Base-by-base conservation (phyloP, 257 asterid genomes). In the Verbena officinalis region DNA sequence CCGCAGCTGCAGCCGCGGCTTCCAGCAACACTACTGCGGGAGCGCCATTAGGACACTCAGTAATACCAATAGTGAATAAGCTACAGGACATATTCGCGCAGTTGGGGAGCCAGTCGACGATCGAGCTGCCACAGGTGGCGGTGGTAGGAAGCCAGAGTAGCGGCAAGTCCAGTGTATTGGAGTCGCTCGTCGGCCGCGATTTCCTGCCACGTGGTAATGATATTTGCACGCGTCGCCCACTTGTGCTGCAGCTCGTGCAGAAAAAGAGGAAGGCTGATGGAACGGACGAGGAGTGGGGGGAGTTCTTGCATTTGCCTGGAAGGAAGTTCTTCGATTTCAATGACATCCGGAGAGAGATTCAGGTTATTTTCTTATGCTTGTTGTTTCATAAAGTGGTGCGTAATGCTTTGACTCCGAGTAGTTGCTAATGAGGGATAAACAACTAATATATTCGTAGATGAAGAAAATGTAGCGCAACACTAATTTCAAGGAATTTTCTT, bases 101-200 rank as follows among this genome's bases (percentile, higher is more conserved):
- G 78, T 84, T 90, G 9, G 95, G 96, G 11, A 83, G 90, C 68
- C 91, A 94, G 80, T 88, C 96, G 43, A 84, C 90, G 9, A 80
- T 94, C 77, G 97, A 94, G 78, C 80, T 94, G 73, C 99, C 99
- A 11, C 97, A 94, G 79, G 99, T 94, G 72, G 95, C 95, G 64
- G 99, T 94, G 44, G 95, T 94, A 9, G 99, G 99, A 9, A 90
- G 99, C 71, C 99, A 94, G 79, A 94, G 99, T 80, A 94, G 99
- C 55, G 99, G 99, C 4, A 94, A 94, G 81, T 94, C 99, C 40
- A 94, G 99, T 56, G 99, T 94, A 30, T 65, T 94, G 83, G 99
- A 94, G 80, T 88, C 99, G 55, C 80, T 94, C 14, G 99, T 94
- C 6, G 99, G 99, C 11, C 92, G 99, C 9, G 99, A 94, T 77